Conservation (phyloP, 495 filamentous ascomycete genomes). For the Penicillium taxi region DNA sequence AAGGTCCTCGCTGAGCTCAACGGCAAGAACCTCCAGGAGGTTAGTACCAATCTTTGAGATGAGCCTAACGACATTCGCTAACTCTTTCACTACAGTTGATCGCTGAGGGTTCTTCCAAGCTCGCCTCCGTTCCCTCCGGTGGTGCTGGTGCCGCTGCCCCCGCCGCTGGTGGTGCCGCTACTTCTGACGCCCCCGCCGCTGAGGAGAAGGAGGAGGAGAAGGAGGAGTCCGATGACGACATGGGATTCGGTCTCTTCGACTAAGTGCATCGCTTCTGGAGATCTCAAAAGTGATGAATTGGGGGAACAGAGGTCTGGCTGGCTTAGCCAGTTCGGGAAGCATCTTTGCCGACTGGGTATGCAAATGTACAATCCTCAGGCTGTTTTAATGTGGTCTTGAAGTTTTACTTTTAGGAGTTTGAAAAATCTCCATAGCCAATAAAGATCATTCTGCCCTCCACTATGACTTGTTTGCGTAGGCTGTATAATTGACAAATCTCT, state of each 20-base stretch:
- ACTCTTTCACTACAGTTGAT: slow-evolving; percentile 62
- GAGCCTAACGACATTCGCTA: slow-evolving; percentile 8
- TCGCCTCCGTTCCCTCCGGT: slow-evolving; percentile 94
- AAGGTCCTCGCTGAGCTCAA: slow-evolving; percentile 84
- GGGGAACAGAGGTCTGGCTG: slow-evolving; percentile 33
- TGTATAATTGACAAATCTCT: slow-evolving; percentile 2
- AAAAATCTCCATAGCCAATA: slow-evolving; percentile 40
- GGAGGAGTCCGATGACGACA: slow-evolving; percentile 98
- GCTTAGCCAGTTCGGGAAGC: slow-evolving; percentile 27
- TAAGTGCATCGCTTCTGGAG: slow-evolving; percentile 36
- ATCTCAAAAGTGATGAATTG: slow-evolving; percentile 23
- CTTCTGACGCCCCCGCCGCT: slow-evolving; percentile 58
- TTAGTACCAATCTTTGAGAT: slow-evolving; percentile 36
- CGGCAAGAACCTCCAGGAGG: slow-evolving; percentile 96
- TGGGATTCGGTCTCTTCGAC: slow-evolving; percentile 99
- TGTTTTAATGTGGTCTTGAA: slow-evolving; percentile 40
- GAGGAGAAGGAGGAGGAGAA: slow-evolving; percentile 69
- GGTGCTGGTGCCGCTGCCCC: slow-evolving; percentile 63
- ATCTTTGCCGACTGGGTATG: slow-evolving; percentile 24
- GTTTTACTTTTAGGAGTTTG: slow-evolving; percentile 32
- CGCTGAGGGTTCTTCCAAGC: slow-evolving; percentile 80
- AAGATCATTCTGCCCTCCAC: slow-evolving; percentile 32
- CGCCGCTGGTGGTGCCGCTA: slow-evolving; percentile 59
- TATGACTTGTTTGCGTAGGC: slow-evolving; percentile 8
- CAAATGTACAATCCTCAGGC: slow-evolving; percentile 30